These are phyloP conservation scores for Pseudomonodictys pantanalensis DNA, from an alignment of 495 filamentous ascomycete species.

Conservation along the genomic window DNA sequence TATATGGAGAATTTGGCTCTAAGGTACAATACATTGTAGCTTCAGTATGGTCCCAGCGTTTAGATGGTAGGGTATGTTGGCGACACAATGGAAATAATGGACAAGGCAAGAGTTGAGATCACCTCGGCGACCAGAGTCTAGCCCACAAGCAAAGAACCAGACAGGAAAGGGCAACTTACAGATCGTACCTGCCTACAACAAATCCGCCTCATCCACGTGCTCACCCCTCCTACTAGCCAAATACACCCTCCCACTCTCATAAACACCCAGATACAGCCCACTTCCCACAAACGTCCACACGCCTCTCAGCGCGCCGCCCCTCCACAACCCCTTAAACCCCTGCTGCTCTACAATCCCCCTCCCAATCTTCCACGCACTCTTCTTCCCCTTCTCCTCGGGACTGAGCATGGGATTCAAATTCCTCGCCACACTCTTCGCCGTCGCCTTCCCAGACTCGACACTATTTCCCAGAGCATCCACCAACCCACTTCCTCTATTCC, in stretches of 20 bases:
- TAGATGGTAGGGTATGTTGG: too few species aligned
- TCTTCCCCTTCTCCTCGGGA: constrained; percentile 39
- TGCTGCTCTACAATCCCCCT: constrained; percentile 58
- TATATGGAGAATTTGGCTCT: too few species aligned
- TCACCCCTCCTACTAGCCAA: constrained; percentile 54
- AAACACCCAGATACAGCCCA: constrained; percentile 80
- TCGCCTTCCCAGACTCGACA: constrained; percentile 33
- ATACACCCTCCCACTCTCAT: constrained; percentile 74
- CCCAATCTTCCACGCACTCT: constrained; percentile 55
- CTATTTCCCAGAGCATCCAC: constrained; percentile 39
- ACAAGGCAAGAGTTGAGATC: too few species aligned
- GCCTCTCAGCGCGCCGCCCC: constrained; percentile 70
- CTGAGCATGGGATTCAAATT: constrained; percentile 18
- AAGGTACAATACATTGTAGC: too few species aligned
- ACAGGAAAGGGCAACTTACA: background rate
- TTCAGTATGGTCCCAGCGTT: too few species aligned
- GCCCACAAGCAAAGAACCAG: too few species aligned
- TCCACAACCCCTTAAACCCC: constrained; percentile 70
- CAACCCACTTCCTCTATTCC: constrained; percentile 21
- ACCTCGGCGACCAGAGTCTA: too few species aligned
- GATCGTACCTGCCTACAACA: constrained; percentile 1
- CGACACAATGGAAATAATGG: too few species aligned
- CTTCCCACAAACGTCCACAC: constrained; percentile 78
- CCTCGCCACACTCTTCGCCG: constrained; percentile 4
- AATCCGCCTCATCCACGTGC: constrained; percentile 27